phyloP scores from a whole-genome alignment of 306 rosid genomes.

The Trifolium repens region DNA sequence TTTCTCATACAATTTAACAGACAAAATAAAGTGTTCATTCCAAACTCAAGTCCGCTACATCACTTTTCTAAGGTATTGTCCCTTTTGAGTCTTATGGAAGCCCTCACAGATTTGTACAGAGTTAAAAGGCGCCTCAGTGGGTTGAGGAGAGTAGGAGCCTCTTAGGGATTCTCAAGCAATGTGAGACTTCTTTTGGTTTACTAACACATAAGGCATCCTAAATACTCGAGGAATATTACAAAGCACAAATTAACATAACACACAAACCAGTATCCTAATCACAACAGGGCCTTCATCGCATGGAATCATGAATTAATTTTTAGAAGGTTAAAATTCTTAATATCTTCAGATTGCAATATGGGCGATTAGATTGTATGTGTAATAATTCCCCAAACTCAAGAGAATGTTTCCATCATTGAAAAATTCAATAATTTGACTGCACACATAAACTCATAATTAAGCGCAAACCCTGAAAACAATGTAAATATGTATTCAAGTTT shows the following conservation, averaged over 20 bases:
- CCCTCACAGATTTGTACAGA: no score
- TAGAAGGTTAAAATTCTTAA: slow-evolving; percentile 14
- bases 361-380: neutral
- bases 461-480: no score
- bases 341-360: neutral
- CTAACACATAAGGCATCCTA: slow-evolving; percentile 2
- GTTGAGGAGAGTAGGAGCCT: neutral
- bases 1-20: no score
- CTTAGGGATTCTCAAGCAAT: neutral
- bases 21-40: no score
- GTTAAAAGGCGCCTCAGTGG: no score
- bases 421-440: no score
- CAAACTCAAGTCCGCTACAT: no score
- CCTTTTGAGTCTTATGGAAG: no score
- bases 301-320: neutral
- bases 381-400: neutral
- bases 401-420: no score
- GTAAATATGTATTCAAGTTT: no score
- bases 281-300: slow-evolving; percentile 3
- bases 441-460: no score
- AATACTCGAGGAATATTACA: neutral
- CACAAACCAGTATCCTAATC: slow-evolving; percentile 11
- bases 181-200: neutral
- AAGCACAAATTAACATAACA: slow-evolving; percentile 28
- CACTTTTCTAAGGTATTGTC: no score